A percentile compares a stretch with the other conserved stretches of the same genome.
Conservation (phyloP, 495 filamentous ascomycete species). For the Amorphotheca resinae region DNA sequence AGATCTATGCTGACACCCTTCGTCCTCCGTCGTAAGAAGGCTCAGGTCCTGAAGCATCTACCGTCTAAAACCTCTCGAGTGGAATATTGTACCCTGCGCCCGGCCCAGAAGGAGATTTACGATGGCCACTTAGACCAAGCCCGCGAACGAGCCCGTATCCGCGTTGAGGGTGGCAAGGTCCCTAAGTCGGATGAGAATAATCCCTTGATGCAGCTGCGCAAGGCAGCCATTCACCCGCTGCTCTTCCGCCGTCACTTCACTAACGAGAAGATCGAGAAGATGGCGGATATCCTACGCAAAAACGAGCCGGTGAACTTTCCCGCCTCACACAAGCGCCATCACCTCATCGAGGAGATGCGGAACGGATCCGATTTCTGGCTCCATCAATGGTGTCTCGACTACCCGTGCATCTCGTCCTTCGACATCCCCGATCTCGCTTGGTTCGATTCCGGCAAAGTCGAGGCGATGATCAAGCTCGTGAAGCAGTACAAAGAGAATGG, state of each 20-base stretch:
- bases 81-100: slow-evolving; percentile 66
- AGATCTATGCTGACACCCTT: slow-evolving; percentile 92
- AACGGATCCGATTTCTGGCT: slow-evolving; percentile 72
- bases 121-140: slow-evolving; percentile 36
- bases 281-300: slow-evolving; percentile 61
- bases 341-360: slow-evolving; percentile 61
- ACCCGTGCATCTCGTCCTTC: slow-evolving; percentile 54
- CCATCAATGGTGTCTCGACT: slow-evolving; percentile 60
- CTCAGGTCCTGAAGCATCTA: slow-evolving; percentile 80
- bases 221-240: slow-evolving; percentile 86
- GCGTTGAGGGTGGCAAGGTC: slow-evolving; percentile 22
- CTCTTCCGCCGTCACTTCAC: slow-evolving; percentile 72
- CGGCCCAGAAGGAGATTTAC: slow-evolving; percentile 59
- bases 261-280: slow-evolving; percentile 59
- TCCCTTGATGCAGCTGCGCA: slow-evolving; percentile 80
- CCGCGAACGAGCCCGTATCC: slow-evolving; percentile 20
- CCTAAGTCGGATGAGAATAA: slow-evolving; percentile 39
- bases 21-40: slow-evolving; percentile 84
- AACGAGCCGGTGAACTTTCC: slow-evolving; percentile 42
- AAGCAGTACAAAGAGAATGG: slow-evolving; percentile 63
- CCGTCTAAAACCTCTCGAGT: slow-evolving; percentile 70
- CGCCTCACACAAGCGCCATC: slow-evolving; percentile 31
- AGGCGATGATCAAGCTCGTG: slow-evolving; percentile 61
- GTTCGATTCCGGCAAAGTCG: slow-evolving; percentile 89
- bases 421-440: slow-evolving; percentile 63